Evolutionary conservation across 768 basidiomycete genomes (phyloP), one percentile per base, ranked within the genome.

Genomic region (Trametes elegans): DNA sequence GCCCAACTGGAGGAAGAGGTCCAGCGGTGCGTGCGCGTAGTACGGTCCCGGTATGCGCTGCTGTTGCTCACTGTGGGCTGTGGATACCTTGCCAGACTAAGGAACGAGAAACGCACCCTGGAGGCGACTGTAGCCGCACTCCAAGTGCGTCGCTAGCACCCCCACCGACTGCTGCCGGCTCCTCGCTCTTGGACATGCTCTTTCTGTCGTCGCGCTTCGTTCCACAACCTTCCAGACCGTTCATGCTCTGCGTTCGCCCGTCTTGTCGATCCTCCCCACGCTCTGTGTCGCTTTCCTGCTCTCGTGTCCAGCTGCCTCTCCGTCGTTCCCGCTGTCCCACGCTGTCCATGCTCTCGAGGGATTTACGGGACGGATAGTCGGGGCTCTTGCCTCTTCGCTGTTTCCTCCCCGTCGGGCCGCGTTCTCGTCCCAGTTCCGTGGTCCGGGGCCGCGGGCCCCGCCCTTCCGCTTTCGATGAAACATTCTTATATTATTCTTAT

Each of bases 51-150:
- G 34, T 44, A 53, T 39, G 44, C 53, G 44, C 40, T 38, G 47
- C 40, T 41, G 29, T 53, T 48, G 47, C 44, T 53, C 46, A 53
- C 51, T 21, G 28, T 8, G 42, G 42, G 29, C 36, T 13, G 9
- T 40, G 42, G 26, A 42, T 38, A 27, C 24, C 29, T 31, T 54
- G 32, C 23, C 27, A 59, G 57, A 13, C 47, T 49, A 13, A 27
- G 48, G 32, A 54, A 46, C 35, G 48, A 50, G 49, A 64, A 59
- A 34, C 59, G 57, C 11, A 32, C 53, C 2, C 38, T 64, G 34
- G 60, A 63, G 50, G 55, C 47, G 16, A 57, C 58, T 40, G 47
- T 58, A 40, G 56, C 59, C 13, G 48, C 55, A 14, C 41, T 60
- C 31, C 57, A 50, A 24, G 43, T 48, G 23, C 57, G 57, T 19